phyloP scores from a whole-genome alignment of 2,329 filamentous ascomycete genomes.

The Hymenoscyphus occultus region DNA sequence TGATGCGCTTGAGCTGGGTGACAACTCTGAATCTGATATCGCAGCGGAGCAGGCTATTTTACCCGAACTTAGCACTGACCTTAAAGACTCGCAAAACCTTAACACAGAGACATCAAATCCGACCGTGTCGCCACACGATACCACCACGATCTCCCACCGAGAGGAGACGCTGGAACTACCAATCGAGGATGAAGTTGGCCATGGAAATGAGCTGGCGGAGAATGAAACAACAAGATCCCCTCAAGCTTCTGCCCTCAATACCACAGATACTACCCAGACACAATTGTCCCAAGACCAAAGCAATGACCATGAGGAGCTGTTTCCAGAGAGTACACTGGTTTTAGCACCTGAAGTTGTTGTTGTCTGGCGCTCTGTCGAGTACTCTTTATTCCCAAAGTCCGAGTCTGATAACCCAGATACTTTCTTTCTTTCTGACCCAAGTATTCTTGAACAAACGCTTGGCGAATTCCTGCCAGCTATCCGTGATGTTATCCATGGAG shows the following conservation, averaged over 20 bases:
- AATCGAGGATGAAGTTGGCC: not conserved
- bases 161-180: not conserved
- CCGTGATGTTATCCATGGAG: conserved; percentile 51
- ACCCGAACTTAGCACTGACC: not conserved
- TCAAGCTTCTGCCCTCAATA: conserved; percentile 11
- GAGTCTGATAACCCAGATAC: conserved; percentile 51
- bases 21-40: not conserved
- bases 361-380: conserved; percentile 53
- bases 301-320: not conserved
- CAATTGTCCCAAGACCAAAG: not conserved
- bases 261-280: not conserved
- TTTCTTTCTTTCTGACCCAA: conserved; percentile 55
- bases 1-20: not conserved
- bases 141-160: not conserved
- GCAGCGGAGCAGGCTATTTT: not conserved
- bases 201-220: not conserved
- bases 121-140: not conserved
- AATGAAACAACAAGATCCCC: conserved; percentile 5
- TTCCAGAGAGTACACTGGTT: not conserved
- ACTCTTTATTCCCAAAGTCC: conserved; percentile 56
- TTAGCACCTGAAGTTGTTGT: conserved; percentile 46
- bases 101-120: not conserved
- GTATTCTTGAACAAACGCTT: conserved; percentile 51
- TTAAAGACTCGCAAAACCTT: not conserved
- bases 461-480: conserved; percentile 54